These are phyloP conservation scores for Mrakia gelida DNA, from an alignment of 768 basidiomycete species.

Conservation along the genomic window DNA sequence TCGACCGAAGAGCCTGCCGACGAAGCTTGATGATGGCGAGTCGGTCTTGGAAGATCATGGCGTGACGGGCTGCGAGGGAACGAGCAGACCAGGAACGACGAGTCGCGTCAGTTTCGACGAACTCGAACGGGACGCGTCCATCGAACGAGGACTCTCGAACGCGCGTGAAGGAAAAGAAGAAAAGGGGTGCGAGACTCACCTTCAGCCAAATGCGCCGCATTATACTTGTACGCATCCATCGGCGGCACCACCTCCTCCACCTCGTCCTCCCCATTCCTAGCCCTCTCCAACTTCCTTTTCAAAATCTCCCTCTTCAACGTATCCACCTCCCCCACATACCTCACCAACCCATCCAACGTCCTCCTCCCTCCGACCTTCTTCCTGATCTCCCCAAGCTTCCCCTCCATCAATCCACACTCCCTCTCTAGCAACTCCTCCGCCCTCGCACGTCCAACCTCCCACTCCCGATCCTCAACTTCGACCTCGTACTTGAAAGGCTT, in stretches of 20 bases:
- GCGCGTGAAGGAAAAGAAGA: too few species aligned
- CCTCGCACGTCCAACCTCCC: conserved; percentile 74
- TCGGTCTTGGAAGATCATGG: conserved; percentile 79
- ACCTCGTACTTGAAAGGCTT: conserved; percentile 99
- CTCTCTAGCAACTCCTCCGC: conserved; percentile 75
- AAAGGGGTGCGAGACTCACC: conserved; percentile 59
- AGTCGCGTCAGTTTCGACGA: background rate
- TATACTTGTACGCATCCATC: conserved; percentile 79
- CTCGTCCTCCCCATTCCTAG: conserved; percentile 42
- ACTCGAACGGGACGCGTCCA: too few species aligned
- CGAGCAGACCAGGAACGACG: too few species aligned
- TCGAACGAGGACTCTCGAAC: too few species aligned
- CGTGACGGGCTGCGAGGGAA: conserved; percentile 72
- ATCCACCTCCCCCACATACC: conserved; percentile 77
- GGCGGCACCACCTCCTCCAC: conserved; percentile 48
- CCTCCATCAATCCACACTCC: conserved; percentile 79
- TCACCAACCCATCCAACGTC: conserved; percentile 67
- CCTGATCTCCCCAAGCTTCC: conserved; percentile 77
- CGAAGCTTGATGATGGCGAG: conserved; percentile 78
- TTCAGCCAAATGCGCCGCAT: conserved; percentile 84
- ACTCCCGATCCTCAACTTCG: conserved; percentile 87
- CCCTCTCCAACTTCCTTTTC: conserved; percentile 51
- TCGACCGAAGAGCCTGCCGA: conserved; percentile 76
- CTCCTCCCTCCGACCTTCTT: conserved; percentile 83
- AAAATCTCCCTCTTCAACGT: conserved; percentile 65